Evolutionary conservation across 129 eudicot species (phyloP).

Genomic region (Scalesia atractyloides): DNA sequence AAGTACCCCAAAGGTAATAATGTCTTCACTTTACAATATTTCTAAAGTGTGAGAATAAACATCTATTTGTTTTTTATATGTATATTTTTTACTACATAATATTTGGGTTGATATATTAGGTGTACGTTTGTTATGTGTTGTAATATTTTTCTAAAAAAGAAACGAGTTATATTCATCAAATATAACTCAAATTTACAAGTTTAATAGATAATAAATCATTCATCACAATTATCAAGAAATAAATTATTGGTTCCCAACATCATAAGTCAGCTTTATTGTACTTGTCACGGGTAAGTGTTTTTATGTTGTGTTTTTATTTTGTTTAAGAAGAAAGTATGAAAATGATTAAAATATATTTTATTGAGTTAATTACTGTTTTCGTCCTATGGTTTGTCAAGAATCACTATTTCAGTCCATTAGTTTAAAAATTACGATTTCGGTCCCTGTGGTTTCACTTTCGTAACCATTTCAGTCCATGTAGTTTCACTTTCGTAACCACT

Average conservation of each 20-base stretch:
- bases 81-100: background rate
- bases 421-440: too few relatives aligned
- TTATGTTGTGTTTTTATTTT: background rate
- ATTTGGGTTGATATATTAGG: background rate
- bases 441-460: too few relatives aligned
- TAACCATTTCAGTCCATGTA: too few relatives aligned
- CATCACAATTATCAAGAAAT: constrained; percentile 18
- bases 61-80: background rate
- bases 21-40: background rate
- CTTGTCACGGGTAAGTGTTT: constrained; percentile 30
- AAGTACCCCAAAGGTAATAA: constrained; percentile 1
- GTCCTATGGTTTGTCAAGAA: too few relatives aligned
- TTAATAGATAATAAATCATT: background rate
- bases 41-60: background rate
- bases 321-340: too few relatives aligned
- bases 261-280: constrained; percentile 20
- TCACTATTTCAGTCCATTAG: too few relatives aligned
- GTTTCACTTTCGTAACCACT: too few relatives aligned
- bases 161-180: background rate
- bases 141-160: background rate
- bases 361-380: too few relatives aligned
- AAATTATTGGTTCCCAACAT: constrained; percentile 18
- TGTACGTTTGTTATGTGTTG: background rate
- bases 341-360: too few relatives aligned
- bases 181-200: background rate